Conservation (phyloP, 768 basidiomycete genomes). For the Collybiopsis confluens region DNA sequence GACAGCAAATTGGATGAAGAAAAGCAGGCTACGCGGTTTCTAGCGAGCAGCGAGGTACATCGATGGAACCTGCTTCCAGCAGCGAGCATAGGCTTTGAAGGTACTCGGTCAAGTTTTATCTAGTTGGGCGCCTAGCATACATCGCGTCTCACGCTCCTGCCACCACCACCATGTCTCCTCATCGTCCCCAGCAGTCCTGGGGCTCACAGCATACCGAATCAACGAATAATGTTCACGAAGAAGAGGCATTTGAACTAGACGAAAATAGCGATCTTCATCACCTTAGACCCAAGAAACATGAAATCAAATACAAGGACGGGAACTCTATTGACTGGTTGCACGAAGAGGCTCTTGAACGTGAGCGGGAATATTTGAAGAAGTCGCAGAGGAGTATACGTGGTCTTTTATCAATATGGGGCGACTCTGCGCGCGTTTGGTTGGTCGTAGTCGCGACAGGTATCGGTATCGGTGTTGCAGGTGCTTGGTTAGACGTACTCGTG, state of each 20-base stretch:
- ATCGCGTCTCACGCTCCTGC: background rate
- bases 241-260: conserved; percentile 3
- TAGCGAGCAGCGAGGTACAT: conserved; percentile 3
- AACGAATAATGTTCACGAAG: background rate
- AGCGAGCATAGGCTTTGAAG: conserved; percentile 1
- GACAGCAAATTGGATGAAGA: background rate
- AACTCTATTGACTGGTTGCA: conserved; percentile 67
- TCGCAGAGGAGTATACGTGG: conserved; percentile 54
- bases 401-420: conserved; percentile 47
- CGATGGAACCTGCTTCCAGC: background rate
- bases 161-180: background rate
- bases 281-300: background rate
- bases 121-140: background rate
- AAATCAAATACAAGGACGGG: conserved; percentile 48
- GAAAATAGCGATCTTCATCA: conserved; percentile 4
- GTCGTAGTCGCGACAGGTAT: conserved; percentile 64
- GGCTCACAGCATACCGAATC: background rate
- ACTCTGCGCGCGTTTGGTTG: conserved; percentile 61
- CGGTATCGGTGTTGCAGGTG: conserved; percentile 65
- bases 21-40: background rate
- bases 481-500: conserved; percentile 70
- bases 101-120: background rate
- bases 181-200: conserved; percentile 3
- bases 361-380: conserved; percentile 44
- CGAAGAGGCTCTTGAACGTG: conserved; percentile 60